phyloP scores from a whole-genome alignment of 805 yeast genomes.

The Wickerhamiella azymoides region DNA sequence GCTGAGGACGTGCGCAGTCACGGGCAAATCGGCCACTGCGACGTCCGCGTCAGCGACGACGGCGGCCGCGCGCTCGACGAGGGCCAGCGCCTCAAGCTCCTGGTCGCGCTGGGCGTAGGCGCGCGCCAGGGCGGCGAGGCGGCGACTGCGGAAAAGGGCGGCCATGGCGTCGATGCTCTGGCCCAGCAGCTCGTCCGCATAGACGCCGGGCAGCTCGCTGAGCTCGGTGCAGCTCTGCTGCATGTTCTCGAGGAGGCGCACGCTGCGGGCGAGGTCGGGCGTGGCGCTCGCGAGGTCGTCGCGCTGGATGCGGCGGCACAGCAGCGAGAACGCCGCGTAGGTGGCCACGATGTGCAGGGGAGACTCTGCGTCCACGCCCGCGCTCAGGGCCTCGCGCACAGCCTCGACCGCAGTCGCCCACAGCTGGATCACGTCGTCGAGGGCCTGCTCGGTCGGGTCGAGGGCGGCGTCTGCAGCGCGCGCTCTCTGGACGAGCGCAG shows the following conservation, averaged over 20 bases:
- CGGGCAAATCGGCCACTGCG: slow-evolving; percentile 16
- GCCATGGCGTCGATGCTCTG: slow-evolving; percentile 39
- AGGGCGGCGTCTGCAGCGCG: slow-evolving; percentile 17
- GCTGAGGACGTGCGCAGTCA: slow-evolving; percentile 7
- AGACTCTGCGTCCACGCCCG: slow-evolving; percentile 39
- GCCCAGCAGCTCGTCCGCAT: slow-evolving; percentile 60
- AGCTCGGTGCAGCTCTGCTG: slow-evolving; percentile 42
- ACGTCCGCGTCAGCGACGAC: slow-evolving; percentile 10
- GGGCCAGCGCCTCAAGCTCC: slow-evolving; percentile 23
- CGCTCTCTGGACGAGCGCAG: slow-evolving; percentile 29
- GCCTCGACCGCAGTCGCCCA: slow-evolving; percentile 60
- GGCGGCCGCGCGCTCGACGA: slow-evolving; percentile 15
- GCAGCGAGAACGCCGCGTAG: slow-evolving; percentile 53
- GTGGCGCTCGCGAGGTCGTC: slow-evolving; percentile 34
- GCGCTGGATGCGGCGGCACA: slow-evolving; percentile 57
- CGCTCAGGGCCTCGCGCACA: slow-evolving; percentile 43
- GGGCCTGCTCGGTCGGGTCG: slow-evolving; percentile 24
- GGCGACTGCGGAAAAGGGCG: slow-evolving; percentile 34
- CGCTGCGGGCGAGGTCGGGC: slow-evolving; percentile 4
- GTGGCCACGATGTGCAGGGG: slow-evolving; percentile 67
- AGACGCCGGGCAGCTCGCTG: slow-evolving; percentile 81
- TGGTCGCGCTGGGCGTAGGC: slow-evolving; percentile 23
- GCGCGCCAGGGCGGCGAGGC: slow-evolving; percentile 32
- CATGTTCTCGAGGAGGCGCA: slow-evolving; percentile 39
- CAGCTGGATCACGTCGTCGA: slow-evolving; percentile 41